Evolutionary conservation across 192 early-diverging fungal genomes (phyloP).

Genomic region (Podila epicladia): DNA sequence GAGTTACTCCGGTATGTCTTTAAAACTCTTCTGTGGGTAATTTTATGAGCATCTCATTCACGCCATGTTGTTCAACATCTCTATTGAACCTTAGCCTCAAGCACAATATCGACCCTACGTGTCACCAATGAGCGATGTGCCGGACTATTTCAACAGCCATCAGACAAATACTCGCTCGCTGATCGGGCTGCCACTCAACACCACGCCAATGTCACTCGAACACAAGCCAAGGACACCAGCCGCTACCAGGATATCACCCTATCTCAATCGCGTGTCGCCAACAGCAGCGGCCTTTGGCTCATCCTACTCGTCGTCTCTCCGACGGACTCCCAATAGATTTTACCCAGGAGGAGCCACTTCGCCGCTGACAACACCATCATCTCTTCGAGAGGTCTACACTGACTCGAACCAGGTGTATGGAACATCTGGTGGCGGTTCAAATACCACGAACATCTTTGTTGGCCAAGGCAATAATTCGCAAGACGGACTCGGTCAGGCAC

Average conservation of each 20-base stretch:
- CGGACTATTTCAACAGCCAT: slow-evolving; percentile 43
- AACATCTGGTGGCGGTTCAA: neutral
- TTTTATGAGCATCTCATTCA: neutral
- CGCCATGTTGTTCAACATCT: neutral
- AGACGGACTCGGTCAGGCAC: slow-evolving; percentile 4
- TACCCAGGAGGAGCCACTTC: slow-evolving; percentile 29
- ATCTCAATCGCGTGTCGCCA: slow-evolving; percentile 44
- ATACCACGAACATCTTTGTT: slow-evolving; percentile 8
- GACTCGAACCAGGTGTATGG: slow-evolving; percentile 17
- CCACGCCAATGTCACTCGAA: slow-evolving; percentile 38
- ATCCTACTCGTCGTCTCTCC: slow-evolving; percentile 28
- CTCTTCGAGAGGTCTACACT: slow-evolving; percentile 22
- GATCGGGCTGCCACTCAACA: slow-evolving; percentile 17
- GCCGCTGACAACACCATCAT: slow-evolving; percentile 39
- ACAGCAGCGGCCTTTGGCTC: slow-evolving; percentile 24
- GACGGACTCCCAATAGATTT: slow-evolving; percentile 24
- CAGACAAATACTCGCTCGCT: slow-evolving; percentile 17
- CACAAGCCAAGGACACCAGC: slow-evolving; percentile 34
- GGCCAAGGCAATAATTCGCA: slow-evolving; percentile 9
- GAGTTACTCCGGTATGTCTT: slow-evolving; percentile 35
- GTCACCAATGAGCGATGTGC: slow-evolving; percentile 35
- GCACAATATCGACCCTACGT: slow-evolving; percentile 17
- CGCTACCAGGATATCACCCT: slow-evolving; percentile 35
- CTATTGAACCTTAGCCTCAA: slow-evolving; percentile 17
- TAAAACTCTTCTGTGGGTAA: neutral